Evolutionary conservation across 164 flowering plant species (phyloP), one percentile per base, ranked within the genome.

Genomic region (Chimonanthus salicifolius): DNA sequence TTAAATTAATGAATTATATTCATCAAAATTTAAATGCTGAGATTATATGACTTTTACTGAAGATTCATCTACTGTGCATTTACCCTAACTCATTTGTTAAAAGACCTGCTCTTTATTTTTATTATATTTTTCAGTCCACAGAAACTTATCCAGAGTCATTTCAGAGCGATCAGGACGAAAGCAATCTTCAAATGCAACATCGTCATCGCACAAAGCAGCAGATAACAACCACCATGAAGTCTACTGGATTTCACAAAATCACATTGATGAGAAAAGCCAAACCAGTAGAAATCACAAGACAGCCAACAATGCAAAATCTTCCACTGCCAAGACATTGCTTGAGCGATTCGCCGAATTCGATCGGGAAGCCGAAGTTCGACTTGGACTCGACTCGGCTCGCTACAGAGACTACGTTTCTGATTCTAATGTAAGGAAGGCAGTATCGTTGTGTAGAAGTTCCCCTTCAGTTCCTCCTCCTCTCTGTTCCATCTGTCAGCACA

Each of bases 401-500:
- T 67, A 46, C 2, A 78, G 62, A 73, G 79, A 79, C 47, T 75
- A 82, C 10, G 47, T 73, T 72, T 64, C 54, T 50, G 81, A 74
- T 64, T 80, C 84, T 18, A 79, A 79, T 77, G 84, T 87, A 58
- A 82, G 92, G 75, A 83, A 85, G 68, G 88, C 89, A 50, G 84
- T 89, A 45, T 82, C 89, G 62, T 47, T 90, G 20, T 76, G 83
- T 33, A 83, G 87, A 80, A 77, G 13, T 54, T 71, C 80, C 47
- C 85, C 88, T 70, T 83, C 93, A 50, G 74, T 73, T 66, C 97
- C 95, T 63, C 99, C 98, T 64, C 99, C 98, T 68, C 78, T 92
- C 60, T 94, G 99, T 80, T 91, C 99, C 3, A 3, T 85, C 7
- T 94, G 98, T 76, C 92, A 87, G 77, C 82, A 87, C 76, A 89